Conservation (phyloP, 192 early-diverging fungal species). For the Chytriomyces sp. region DNA sequence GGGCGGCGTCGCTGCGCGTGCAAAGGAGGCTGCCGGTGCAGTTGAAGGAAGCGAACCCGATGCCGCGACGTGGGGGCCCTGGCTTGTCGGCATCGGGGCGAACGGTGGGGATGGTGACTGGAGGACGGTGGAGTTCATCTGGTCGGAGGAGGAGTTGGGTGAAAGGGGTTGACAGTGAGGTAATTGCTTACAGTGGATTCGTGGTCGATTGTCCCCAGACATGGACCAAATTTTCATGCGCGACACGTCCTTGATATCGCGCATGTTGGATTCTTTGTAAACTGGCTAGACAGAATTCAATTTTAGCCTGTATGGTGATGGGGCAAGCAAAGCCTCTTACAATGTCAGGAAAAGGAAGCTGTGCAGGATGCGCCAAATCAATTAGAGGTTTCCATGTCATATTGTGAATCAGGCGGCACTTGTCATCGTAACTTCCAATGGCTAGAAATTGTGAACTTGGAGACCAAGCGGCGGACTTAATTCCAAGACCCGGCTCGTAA, state of each 20-base stretch:
- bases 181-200: constrained; percentile 41
- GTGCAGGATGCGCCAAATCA: constrained; percentile 61
- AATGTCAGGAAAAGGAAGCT: constrained; percentile 34
- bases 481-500: constrained; percentile 69
- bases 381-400: constrained; percentile 70
- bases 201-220: constrained; percentile 19
- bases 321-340: not conserved
- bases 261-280: constrained; percentile 35
- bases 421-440: constrained; percentile 84
- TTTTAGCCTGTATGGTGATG: not conserved
- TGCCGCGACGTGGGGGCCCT: constrained; percentile 69
- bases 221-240: constrained; percentile 31
- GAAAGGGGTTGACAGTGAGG: not conserved
- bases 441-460: constrained; percentile 77
- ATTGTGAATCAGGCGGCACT: constrained; percentile 72
- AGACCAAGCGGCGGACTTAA: constrained; percentile 76
- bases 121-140: constrained; percentile 63
- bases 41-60: constrained; percentile 70
- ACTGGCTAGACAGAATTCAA: constrained; percentile 18
- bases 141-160: not conserved
- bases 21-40: constrained; percentile 59
- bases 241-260: constrained; percentile 17
- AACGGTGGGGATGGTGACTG: constrained; percentile 54
- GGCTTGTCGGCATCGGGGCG: constrained; percentile 69
- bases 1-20: constrained; percentile 76